Base-by-base conservation (phyloP, 192 early-diverging fungal species). In the Chytriomyces sp. region DNA sequence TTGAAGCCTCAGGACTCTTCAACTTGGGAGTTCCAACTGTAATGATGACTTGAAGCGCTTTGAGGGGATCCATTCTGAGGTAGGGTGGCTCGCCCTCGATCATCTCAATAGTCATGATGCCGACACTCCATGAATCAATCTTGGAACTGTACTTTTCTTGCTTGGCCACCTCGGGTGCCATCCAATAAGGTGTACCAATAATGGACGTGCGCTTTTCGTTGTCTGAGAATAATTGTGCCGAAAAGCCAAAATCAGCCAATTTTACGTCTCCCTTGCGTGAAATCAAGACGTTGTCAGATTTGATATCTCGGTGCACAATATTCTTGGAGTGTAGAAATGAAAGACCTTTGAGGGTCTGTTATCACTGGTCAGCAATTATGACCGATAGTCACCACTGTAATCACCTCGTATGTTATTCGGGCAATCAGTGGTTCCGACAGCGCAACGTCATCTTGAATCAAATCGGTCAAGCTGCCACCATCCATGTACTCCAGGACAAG, bases 401-500 rank as follows among this genome's bases (percentile, higher is more conserved):
- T 26, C 63, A 52, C 49, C 37, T 78, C 76, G 14, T 52, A 52
- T 8, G 64, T 70, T 22, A 82, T 75, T 14, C 52, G 49, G 2
- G 81, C 64, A 37, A 82, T 82, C 52, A 76, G 76, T 2, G 76
- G 63, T 41, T 82, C 81, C 1, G 72, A 68, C 3, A 81, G 39
- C 44, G 90, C 91, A 77, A 91, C 91, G 70, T 90, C 88, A 32
- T 78, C 76, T 49, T 49, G 44, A 77, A 96, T 94, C n/a, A 96
- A 87, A 73, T 96, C 94, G 39, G 92, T 96, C 79, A 96, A 82
- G 17, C 90, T 87, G 62, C 94, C 93, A 61, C 93, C 94, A 75
- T 96, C 94, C 93, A 96, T 94, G 78, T 90, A 93, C 80, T 96
- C 94, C 91, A 96, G 92, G 31, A 94, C 89, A 22, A 96, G 91